Evolutionary conservation across 2,329 filamentous ascomycete species (phyloP).

Genomic region (Sporothrix phasma): DNA sequence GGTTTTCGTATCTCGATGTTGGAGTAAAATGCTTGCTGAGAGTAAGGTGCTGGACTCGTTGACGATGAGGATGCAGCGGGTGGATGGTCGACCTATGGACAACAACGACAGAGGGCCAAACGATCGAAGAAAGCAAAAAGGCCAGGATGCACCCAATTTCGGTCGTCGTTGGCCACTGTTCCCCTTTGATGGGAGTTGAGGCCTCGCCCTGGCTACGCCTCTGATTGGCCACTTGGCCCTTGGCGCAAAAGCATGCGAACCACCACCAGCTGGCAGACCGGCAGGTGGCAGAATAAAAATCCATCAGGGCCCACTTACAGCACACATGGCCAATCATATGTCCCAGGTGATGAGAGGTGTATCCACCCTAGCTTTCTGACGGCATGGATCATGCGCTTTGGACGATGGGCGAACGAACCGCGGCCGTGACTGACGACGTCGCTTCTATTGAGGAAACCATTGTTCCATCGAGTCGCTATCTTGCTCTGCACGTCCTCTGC

Average conservation of each 20-base stretch:
- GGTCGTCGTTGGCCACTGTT: not conserved
- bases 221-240: not conserved
- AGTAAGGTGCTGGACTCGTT: not conserved
- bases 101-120: not conserved
- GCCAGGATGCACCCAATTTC: not conserved
- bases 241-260: not conserved
- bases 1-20: not conserved
- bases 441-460: not conserved
- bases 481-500: not conserved
- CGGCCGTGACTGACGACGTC: not conserved
- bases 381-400: not conserved
- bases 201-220: not conserved
- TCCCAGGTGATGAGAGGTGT: not conserved
- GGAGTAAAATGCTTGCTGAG: not conserved
- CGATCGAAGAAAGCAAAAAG: not conserved
- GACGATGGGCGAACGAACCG: not conserved
- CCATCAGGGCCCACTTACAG: not conserved
- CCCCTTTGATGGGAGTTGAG: not conserved
- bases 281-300: conserved; percentile 9
- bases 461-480: not conserved
- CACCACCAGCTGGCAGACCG: not conserved
- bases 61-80: not conserved
- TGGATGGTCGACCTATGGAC: not conserved
- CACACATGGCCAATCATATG: not conserved
- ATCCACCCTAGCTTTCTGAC: not conserved